Base-by-base conservation (phyloP, 2,329 filamentous ascomycete genomes). In the Ceratocystis variospora region DNA sequence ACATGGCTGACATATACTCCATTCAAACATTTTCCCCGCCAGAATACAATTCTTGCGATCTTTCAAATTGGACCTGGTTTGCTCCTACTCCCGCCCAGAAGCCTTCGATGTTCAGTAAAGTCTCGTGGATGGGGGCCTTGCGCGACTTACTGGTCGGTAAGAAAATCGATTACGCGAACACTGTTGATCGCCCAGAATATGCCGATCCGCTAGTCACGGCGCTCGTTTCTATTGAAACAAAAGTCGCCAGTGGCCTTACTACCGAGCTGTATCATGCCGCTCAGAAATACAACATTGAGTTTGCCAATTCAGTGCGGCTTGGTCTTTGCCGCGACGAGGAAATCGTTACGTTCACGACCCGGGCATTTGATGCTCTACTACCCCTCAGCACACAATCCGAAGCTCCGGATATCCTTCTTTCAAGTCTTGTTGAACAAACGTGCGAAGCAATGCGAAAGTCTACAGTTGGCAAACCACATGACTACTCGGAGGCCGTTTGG, bases 51-150 rank as follows among this genome's bases (percentile, higher is more conserved):
- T 70, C 76, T 1, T 70, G 75, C 2, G 77, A 81, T 61, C 70
- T 80, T 53, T 76, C 76, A 2, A 73, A 78, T 64, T 82, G 80
- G 80, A 75, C 76, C 61, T 85, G 82, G 82, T 73, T 78, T 46
- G 75, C 81, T 7, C 82, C 82, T 7, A 77, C 73, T 7, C 55
- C 55, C 55, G 37, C 45, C 15, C 37, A 19, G 45, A 22, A 31
- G 12, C 50, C 55, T 33, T 59, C 62, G 19, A 46, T 64, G 28
- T 17, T 64, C 8, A 45, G 22, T 19, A 64, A 55, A 19, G 44
- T 44, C 28, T 37, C 55, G 33, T 17, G 37, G 12, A 59, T 37
- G 28, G 15, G 25, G 55, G 31, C 55, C 5, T 19, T 59, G 31
- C n/a, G 46, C 33, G 46, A 63, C 4, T 10, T 59, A 28, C 55